These are phyloP conservation scores for Stephania yunnanensis DNA, from an alignment of 164 flowering plant genomes.

Conservation along the genomic window DNA sequence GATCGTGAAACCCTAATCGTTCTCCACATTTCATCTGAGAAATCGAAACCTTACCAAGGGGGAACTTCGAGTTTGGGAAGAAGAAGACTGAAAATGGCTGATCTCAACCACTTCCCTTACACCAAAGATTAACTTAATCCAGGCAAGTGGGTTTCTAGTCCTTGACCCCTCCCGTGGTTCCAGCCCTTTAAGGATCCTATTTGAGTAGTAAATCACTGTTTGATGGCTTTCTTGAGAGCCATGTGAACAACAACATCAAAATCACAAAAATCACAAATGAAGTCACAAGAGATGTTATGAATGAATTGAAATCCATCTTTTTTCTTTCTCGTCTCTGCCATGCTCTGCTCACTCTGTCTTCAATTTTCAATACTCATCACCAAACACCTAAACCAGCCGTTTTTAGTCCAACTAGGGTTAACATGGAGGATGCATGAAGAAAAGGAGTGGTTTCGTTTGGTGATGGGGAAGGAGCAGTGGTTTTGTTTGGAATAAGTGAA, in stretches of 20 bases:
- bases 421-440: too few species aligned
- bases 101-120: too few species aligned
- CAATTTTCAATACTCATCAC: neutral
- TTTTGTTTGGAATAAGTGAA: too few species aligned
- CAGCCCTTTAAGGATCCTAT: constrained; percentile 73
- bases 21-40: too few species aligned
- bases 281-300: constrained; percentile 81
- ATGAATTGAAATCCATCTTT: constrained; percentile 75
- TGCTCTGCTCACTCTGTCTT: neutral
- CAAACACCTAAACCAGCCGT: constrained; percentile 4
- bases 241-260: constrained; percentile 61
- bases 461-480: too few species aligned
- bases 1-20: too few species aligned
- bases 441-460: too few species aligned
- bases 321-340: neutral
- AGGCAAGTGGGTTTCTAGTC: constrained; percentile 64
- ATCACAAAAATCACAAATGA: constrained; percentile 78
- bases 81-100: too few species aligned
- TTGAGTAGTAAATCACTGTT: constrained; percentile 74
- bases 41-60: too few species aligned
- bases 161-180: constrained; percentile 48
- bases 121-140: constrained; percentile 34
- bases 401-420: neutral
- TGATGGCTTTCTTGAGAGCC: constrained; percentile 59
- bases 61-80: too few species aligned